Evolutionary conservation across 345 rosid genomes (phyloP), one percentile per base, ranked within the genome.

Genomic region (Erodium maritimum): DNA sequence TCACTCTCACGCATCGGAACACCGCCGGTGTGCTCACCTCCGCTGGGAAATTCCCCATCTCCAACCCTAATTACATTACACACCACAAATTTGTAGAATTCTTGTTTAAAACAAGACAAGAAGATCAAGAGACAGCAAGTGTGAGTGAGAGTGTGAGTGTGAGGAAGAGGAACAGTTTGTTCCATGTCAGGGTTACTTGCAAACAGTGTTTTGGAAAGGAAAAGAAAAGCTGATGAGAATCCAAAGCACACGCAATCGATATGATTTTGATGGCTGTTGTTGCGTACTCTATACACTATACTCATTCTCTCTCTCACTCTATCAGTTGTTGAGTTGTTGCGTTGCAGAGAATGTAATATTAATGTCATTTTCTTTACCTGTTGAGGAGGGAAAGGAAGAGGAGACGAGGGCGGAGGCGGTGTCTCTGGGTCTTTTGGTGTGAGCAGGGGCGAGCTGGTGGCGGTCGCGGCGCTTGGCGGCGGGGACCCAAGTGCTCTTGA

Each of bases 401-500:
- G 60, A 3, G 55, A 23, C 64, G 76, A 0, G 24, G 71, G 11
- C 60, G 73, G 58, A 58, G 79, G 7, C 33, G 7, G 3, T 25
- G 33, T 25, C 33, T 25, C 4, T 25, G 3, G 3, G 33, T 3
- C 4, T 25, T 63, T 42, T 61, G 69, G 52, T 63, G 65, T 60
- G n/a, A 10, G 63, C 46, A 21, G 64, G 18, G 54, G 66, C 69
- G 24, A 69, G 74, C 50, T 73, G 77, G 48, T 81, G 96, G 50
- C 87, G 65, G 61, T 88, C 96, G 1, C 95, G 83, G 79, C 96
- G 88, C 62, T 69, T 86, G 0, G 95, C 67, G 5, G 96, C 95
- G 11, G 96, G 87, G 66, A 88, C 94, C 96, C 96, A 88, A 16
- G 96, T 88, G 77, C 95, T 86, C 61, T 78, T 88, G 17, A 88